Evolutionary conservation across 495 filamentous ascomycete species (phyloP), one percentile per base, ranked within the genome.

Genomic region (Chlorociboria aeruginascens): DNA sequence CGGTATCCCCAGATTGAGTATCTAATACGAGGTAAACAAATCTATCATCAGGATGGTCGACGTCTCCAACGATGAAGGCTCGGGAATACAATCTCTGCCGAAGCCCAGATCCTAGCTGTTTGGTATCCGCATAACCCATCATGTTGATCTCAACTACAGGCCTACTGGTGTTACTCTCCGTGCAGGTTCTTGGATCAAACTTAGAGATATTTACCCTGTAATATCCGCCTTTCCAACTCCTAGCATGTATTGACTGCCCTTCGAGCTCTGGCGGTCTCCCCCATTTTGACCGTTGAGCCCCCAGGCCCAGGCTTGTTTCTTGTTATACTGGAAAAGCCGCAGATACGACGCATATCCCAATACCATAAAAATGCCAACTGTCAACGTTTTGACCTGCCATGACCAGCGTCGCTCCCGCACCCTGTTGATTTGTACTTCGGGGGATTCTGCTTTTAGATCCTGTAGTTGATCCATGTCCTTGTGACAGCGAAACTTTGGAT

Each of bases 191-290:
- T 41, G n/a, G 40, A 32, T 11, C 29, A 42, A 14, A 46, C 1
- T 12, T 11, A 4, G 20, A 33, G 32, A 46, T 45, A 29, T 36
- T 32, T 71, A 85, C 68, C 90, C 92, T 28, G 92, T 98, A 55
- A 98, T 87, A 67, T 98, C 92, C 14, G 82, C 88, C 61, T 94
- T 95, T 12, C 92, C 92, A 2, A 89, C 86, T 2, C 92, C 92
- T n/a, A 98, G 60, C 7, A 93, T 64, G 53, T 94, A 95, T 41
- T 69, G 63, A 40, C 77, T 68, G 28, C 71, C 50, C 9, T 48
- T 48, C 12, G 33, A 31, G 16, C 40, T 44, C 20, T 46, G 11
- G 10, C 32, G 20, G 20, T 46, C 25, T 8, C 33, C 9, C 28
- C 28, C 13, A 7, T n/a, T 38, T n/a, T 32, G 13, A 44, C 32